Evolutionary conservation across 139 green algal species (phyloP).

Genomic region (Chlorella sp.): DNA sequence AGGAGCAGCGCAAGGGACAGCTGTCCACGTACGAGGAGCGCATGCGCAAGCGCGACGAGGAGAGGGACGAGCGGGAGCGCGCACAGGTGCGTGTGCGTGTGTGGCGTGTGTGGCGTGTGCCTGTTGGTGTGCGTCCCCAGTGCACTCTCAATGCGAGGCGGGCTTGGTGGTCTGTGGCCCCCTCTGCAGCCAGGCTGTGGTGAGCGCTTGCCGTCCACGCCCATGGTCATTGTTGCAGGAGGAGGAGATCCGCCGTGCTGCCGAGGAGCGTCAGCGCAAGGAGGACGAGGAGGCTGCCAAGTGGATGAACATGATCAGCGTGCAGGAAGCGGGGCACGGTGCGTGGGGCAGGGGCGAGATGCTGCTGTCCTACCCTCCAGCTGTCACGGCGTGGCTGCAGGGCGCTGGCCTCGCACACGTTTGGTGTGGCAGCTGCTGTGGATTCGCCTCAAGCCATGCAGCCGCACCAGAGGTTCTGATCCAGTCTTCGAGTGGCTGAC

Average conservation of each 20-base stretch:
- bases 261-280: conserved; percentile 40
- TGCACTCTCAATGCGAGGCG: background rate
- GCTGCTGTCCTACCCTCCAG: background rate
- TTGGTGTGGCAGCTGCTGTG: background rate
- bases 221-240: too few species aligned
- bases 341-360: background rate
- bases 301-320: conserved; percentile 71
- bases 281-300: conserved; percentile 73
- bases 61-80: conserved; percentile 57
- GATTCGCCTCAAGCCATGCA: too few species aligned
- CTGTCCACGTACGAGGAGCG: conserved; percentile 55
- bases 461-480: background rate
- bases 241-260: conserved; percentile 54
- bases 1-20: background rate
- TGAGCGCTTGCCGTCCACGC: too few species aligned
- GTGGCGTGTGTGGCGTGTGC: background rate
- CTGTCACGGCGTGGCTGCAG: background rate
- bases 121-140: background rate
- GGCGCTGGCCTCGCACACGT: background rate
- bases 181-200: too few species aligned
- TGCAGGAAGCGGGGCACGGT: conserved; percentile 61
- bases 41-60: conserved; percentile 43
- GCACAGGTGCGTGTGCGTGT: conserved; percentile 38
- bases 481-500: background rate
- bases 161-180: background rate